Evolutionary conservation across 805 yeast genomes (phyloP), one percentile per base, ranked within the genome.

Genomic region (Zygotorulaspora florentina): DNA sequence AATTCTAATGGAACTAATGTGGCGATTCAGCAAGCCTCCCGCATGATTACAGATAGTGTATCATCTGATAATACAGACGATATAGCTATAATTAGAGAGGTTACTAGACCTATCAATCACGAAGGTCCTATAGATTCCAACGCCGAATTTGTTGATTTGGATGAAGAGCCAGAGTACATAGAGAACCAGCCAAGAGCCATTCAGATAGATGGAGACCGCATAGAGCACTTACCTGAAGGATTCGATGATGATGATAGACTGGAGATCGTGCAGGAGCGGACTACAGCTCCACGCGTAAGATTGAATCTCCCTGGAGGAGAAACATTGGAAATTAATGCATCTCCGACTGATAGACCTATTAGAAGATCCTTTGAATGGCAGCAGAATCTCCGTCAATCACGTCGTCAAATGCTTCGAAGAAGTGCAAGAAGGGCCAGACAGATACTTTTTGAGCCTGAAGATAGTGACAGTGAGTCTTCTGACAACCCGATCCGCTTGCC

Each of bases 221-320:
- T 10, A 33, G 37, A 28, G 12, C 42, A 40, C 42, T 46, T 42
- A 35, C 39, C 40, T 11, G 45, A 41, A 17, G 44, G 46, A 12
- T 50, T 40, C 35, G 46, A 47, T 10, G 61, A 55, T 3, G 66
- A 57, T 42, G 66, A 63, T 41, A 68, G 59, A 9, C 31, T 63
- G 12, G 40, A 54, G 30, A 65, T 68, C n/a, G 47, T 60, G 18
- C 64, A 58, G 45, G 67, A 63, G 42, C 52, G 61, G 23, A 53
- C 54, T 8, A 49, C 55, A 5, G 56, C 42, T 2, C 60, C 65
- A 2, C 43, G 51, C 7, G 54, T 61, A 5, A 45, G 51, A 3
- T 40, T 62, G 15, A 54, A 50, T 23, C 48, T 62, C 6, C 67
- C 66, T 1, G 66, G 66, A 18, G 60, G 63, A 20, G 54, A 53